Percentiles rank a stretch among this genome's conserved stretches.
These are phyloP conservation scores for Smallanthus sonchifolius DNA, from an alignment of 129 eudicot genomes.

Conservation along the genomic window DNA sequence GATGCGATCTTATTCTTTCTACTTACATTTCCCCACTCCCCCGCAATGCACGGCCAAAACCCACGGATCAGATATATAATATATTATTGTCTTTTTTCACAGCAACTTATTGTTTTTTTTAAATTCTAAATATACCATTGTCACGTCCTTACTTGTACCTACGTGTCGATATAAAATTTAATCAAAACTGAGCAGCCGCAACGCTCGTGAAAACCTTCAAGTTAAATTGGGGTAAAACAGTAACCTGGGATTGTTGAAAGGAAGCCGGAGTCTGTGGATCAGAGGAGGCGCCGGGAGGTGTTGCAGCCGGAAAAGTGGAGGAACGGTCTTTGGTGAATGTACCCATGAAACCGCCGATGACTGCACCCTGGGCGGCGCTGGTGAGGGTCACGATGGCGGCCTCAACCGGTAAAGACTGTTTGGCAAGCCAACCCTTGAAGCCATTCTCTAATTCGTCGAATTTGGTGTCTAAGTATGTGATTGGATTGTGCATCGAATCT, in stretches of 20 bases:
- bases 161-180: too few relatives aligned
- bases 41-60: too few relatives aligned
- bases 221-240: background rate
- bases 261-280: slow-evolving; percentile 65
- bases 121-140: too few relatives aligned
- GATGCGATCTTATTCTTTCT: too few relatives aligned
- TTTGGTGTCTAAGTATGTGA: slow-evolving; percentile 45
- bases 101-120: too few relatives aligned
- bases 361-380: slow-evolving; percentile 65
- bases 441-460: slow-evolving; percentile 55
- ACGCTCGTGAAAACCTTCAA: too few relatives aligned
- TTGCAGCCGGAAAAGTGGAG: slow-evolving; percentile 34
- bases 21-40: too few relatives aligned
- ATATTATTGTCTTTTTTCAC: too few relatives aligned
- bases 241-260: slow-evolving; percentile 67
- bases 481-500: slow-evolving; percentile 39
- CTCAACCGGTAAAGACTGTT: slow-evolving; percentile 70
- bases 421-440: slow-evolving; percentile 53
- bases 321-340: slow-evolving; percentile 49
- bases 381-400: slow-evolving; percentile 58
- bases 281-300: slow-evolving; percentile 38
- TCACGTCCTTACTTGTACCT: too few relatives aligned
- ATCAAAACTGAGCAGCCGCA: too few relatives aligned
- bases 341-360: slow-evolving; percentile 68
- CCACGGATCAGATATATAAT: too few relatives aligned